Evolutionary conservation across 306 rosid genomes (phyloP), one percentile per base, ranked within the genome.

Genomic region (Argentina anserina): DNA sequence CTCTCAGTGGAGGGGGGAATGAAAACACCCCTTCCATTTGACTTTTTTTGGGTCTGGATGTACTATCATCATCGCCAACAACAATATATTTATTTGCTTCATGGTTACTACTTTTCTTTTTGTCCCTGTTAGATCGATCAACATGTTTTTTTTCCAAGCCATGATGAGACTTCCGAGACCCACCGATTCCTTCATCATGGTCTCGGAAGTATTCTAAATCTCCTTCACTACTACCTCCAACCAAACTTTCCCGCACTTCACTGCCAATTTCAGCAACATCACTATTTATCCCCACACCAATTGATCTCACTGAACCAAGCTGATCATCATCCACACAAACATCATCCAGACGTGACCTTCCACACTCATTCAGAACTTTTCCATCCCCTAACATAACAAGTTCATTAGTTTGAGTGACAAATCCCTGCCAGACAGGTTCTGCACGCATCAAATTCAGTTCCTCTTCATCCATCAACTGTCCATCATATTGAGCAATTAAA

Each of bases 361-460:
- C 94, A 72, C 85, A 70, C 74, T 86, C 91, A 70, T 84, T 87
- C 58, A 83, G 50, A 76, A 75, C 81, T 75, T 86, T 87, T 67
- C 91, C 90, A 83, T 88, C 95, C 68, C 88, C 93, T 67, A 88
- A 79, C 88, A 94, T 79, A 81, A 90, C 65, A 45, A 91, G 88
- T 47, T 91, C 96, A 80, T 88, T 86, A 10, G 88, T 78, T 84
- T 90, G 93, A 79, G 91, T 81, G 65, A 89, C 99, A 90, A 94
- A 94, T 31, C 97, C 97, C 84, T 91, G 97, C 96, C 96, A 91
- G 63, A 94, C 89, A 72, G 97, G 96, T 79, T 90, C 97, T 58
- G 92, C 81, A 28, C 84, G 91, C 97, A 94, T 94, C 82, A 89
- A 78, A 86, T 76, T 88, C 75, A 91, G 79, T 60, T 91, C 97